phyloP scores from a whole-genome alignment of 208 protist species.

The Eutreptiella sp. region DNA sequence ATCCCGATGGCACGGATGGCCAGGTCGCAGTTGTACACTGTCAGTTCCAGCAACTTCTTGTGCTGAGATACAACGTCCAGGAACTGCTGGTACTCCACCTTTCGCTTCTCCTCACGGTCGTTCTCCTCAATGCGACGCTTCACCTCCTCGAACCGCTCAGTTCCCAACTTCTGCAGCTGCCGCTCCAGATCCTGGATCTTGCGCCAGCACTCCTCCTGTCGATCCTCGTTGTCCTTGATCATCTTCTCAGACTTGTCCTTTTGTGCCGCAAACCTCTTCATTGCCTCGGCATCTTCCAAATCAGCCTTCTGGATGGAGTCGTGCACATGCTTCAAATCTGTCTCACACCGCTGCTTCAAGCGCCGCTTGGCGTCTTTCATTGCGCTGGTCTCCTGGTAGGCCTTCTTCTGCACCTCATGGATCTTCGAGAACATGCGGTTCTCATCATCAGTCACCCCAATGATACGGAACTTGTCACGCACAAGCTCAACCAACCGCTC shows the following conservation, averaged over 20 bases:
- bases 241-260: constrained; percentile 64
- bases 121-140: constrained; percentile 71
- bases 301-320: constrained; percentile 67
- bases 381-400: constrained; percentile 57
- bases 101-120: constrained; percentile 63
- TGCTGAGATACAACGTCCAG: constrained; percentile 63
- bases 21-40: constrained; percentile 68
- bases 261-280: constrained; percentile 57
- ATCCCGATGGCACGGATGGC: constrained; percentile 54
- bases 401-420: constrained; percentile 61
- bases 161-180: constrained; percentile 59
- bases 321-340: constrained; percentile 61
- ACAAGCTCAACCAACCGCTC: constrained; percentile 50
- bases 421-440: constrained; percentile 45
- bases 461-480: constrained; percentile 50
- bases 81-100: constrained; percentile 75
- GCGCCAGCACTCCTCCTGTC: constrained; percentile 64
- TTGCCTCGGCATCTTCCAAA: constrained; percentile 62
- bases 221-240: constrained; percentile 57
- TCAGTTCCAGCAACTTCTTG: constrained; percentile 65
- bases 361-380: constrained; percentile 68
- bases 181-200: constrained; percentile 68
- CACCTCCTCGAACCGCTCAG: constrained; percentile 67
- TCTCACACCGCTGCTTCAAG: constrained; percentile 62
- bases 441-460: constrained; percentile 51